Conservation (phyloP, 2,329 filamentous ascomycete species). For the Leptosphaerulina australis region DNA sequence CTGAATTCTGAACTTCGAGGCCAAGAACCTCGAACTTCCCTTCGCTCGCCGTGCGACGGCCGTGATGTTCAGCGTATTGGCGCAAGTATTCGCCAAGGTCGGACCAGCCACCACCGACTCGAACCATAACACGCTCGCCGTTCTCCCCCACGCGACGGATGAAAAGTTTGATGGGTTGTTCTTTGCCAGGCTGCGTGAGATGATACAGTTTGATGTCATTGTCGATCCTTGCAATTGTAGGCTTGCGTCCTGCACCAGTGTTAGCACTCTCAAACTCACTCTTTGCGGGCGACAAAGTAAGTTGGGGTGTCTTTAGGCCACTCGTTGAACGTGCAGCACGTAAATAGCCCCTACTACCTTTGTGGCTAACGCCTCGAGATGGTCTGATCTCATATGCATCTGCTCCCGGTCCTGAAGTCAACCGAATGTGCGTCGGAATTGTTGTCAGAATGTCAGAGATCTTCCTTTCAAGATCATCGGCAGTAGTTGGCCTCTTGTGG, state of each 20-base stretch:
- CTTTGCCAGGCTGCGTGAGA: slow-evolving; percentile 79
- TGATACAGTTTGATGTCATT: slow-evolving; percentile 89
- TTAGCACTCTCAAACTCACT: slow-evolving; percentile 38
- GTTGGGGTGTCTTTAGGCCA: slow-evolving; percentile 44
- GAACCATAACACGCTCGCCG: slow-evolving; percentile 94
- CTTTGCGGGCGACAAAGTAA: slow-evolving; percentile 48
- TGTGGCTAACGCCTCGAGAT: slow-evolving; percentile 33
- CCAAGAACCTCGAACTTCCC: slow-evolving; percentile 63
- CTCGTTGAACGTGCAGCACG: slow-evolving; percentile 42
- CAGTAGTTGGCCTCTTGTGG: slow-evolving; percentile 34
- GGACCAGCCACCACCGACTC: slow-evolving; percentile 97
- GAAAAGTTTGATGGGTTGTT: slow-evolving; percentile 91
- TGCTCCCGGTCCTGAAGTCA: slow-evolving; percentile 57
- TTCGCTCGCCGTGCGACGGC: slow-evolving; percentile 68
- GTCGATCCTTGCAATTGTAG: slow-evolving; percentile 40
- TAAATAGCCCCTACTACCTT: slow-evolving; percentile 40
- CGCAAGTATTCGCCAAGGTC: slow-evolving; percentile 93
- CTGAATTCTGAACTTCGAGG: slow-evolving; percentile 42
- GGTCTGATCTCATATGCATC: slow-evolving; percentile 41
- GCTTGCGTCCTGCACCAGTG: slow-evolving; percentile 36
- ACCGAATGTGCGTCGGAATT: slow-evolving; percentile 78
- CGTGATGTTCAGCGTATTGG: slow-evolving; percentile 91
- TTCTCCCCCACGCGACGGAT: slow-evolving; percentile 89
- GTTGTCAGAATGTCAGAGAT: slow-evolving; percentile 78
- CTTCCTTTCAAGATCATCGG: slow-evolving; percentile 75